phyloP scores from a whole-genome alignment of 495 filamentous ascomycete species.

The Aspergillus avenaceus region DNA sequence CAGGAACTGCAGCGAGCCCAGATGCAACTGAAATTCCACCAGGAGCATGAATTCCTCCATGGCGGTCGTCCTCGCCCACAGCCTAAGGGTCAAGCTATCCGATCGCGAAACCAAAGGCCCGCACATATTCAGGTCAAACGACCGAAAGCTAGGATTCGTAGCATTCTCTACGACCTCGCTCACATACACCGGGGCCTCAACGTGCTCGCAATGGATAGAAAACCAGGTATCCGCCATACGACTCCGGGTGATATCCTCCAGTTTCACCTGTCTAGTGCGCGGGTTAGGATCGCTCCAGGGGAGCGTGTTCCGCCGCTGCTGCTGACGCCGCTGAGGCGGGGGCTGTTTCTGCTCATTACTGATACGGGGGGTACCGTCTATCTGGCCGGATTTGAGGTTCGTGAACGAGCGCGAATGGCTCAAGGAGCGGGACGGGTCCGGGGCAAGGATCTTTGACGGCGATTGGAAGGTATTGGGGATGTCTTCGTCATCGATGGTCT shows the following conservation, averaged over 20 bases:
- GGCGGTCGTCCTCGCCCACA: constrained; percentile 68
- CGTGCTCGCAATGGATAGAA: constrained; percentile 66
- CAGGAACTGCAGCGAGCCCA: constrained; percentile 74
- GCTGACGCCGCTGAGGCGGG: constrained; percentile 25
- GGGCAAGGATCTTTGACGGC: constrained; percentile 63
- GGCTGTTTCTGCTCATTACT: constrained; percentile 18
- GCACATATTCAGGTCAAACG: constrained; percentile 73
- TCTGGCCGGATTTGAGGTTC: constrained; percentile 47
- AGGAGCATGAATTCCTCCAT: constrained; percentile 59
- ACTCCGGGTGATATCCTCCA: constrained; percentile 67
- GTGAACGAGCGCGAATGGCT: constrained; percentile 73
- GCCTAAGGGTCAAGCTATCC: constrained; percentile 60
- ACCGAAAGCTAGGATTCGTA: constrained; percentile 87
- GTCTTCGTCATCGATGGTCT: constrained; percentile 81
- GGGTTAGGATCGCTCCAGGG: constrained; percentile 67
- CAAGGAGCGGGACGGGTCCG: constrained; percentile 50
- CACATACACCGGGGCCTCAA: constrained; percentile 77
- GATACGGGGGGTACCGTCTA: constrained; percentile 20
- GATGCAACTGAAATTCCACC: constrained; percentile 65
- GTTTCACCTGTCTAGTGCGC: constrained; percentile 63
- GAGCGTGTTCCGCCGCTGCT: constrained; percentile 63
- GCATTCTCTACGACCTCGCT: constrained; percentile 76
- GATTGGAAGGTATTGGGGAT: constrained; percentile 64
- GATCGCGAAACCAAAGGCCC: constrained; percentile 62
- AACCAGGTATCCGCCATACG: constrained; percentile 89